Conservation (phyloP, 164 flowering plant genomes). For the Cinnamomum chago region DNA sequence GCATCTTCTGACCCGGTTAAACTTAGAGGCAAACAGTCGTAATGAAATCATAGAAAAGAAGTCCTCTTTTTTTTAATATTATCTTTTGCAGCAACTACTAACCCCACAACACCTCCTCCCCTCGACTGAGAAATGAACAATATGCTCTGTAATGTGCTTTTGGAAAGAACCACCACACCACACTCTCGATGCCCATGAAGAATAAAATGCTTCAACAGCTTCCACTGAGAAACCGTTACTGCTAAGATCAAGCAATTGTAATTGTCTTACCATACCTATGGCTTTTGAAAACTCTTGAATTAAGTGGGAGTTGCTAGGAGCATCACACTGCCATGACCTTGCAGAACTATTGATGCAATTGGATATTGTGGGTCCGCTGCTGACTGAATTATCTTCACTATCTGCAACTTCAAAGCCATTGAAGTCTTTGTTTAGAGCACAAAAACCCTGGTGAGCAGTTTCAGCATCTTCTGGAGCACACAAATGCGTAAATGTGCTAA, state of each 20-base stretch:
- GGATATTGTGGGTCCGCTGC: slow-evolving; percentile 29
- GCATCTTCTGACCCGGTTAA: too few relatives aligned
- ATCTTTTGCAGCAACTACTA: slow-evolving; percentile 67
- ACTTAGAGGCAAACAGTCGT: neutral
- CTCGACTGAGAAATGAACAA: slow-evolving; percentile 46
- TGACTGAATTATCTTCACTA: slow-evolving; percentile 58
- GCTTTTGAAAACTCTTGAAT: slow-evolving; percentile 55
- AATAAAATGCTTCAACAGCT: slow-evolving; percentile 41
- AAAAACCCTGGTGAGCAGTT: slow-evolving; percentile 19
- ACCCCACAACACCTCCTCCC: slow-evolving; percentile 57
- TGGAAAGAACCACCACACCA: slow-evolving; percentile 24
- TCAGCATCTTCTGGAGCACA: slow-evolving; percentile 20
- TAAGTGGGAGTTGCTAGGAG: slow-evolving; percentile 23
- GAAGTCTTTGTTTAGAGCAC: slow-evolving; percentile 24
- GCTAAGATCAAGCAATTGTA: slow-evolving; percentile 70
- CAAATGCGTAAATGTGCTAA: slow-evolving; percentile 13
- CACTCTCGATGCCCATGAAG: slow-evolving; percentile 52
- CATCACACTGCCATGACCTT: slow-evolving; percentile 31
- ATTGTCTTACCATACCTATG: slow-evolving; percentile 41
- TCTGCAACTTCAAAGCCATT: slow-evolving; percentile 76
- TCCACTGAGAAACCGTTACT: slow-evolving; percentile 55
- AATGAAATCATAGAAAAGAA: neutral
- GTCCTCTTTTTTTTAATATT: slow-evolving; percentile 9
- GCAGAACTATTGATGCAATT: slow-evolving; percentile 39
- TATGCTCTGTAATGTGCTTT: slow-evolving; percentile 43